These are phyloP conservation scores for Ceratobasidium sp. DNA, from an alignment of 1,284 basidiomycete genomes.

Conservation along the genomic window DNA sequence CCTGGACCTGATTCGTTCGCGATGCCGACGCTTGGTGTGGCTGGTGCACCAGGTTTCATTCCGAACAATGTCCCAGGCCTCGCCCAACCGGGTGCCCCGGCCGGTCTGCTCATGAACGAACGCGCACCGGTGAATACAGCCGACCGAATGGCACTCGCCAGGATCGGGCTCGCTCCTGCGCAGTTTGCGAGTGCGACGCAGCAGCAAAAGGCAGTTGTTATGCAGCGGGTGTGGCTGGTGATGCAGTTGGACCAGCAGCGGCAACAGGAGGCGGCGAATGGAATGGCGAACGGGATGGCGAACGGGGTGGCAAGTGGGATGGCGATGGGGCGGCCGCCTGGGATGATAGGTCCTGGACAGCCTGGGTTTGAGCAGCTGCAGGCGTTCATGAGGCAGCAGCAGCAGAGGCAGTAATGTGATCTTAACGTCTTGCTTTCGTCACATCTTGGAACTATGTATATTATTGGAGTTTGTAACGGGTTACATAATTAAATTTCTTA, in stretches of 20 bases:
- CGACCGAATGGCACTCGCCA: constrained; percentile 26
- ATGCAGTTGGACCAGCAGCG: background rate
- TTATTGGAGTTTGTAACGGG: constrained; percentile 4
- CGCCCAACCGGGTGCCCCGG: background rate
- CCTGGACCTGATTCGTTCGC: background rate
- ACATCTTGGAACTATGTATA: constrained; percentile 4
- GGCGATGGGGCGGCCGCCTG: background rate
- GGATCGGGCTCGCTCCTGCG: constrained; percentile 21
- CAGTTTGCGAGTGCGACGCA: constrained; percentile 18
- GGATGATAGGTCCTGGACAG: constrained; percentile 2
- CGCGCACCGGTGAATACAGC: background rate
- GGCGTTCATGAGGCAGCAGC: constrained; percentile 40
- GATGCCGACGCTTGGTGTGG: background rate
- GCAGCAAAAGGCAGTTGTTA: background rate
- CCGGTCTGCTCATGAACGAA: too few relatives aligned
- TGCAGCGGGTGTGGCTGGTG: constrained; percentile 8
- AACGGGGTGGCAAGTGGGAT: constrained; percentile 3
- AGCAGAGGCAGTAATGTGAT: constrained; percentile 16
- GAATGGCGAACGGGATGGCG: too few relatives aligned
- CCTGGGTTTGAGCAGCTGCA: constrained; percentile 38
- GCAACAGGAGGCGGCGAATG: constrained; percentile 21
- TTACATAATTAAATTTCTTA: constrained; percentile 14
- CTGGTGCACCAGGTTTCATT: background rate
- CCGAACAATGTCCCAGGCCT: background rate
- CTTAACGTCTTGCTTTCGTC: constrained; percentile 1